Evolutionary conservation across 805 yeast species (phyloP).

Genomic region (Candida tammaniensis): DNA sequence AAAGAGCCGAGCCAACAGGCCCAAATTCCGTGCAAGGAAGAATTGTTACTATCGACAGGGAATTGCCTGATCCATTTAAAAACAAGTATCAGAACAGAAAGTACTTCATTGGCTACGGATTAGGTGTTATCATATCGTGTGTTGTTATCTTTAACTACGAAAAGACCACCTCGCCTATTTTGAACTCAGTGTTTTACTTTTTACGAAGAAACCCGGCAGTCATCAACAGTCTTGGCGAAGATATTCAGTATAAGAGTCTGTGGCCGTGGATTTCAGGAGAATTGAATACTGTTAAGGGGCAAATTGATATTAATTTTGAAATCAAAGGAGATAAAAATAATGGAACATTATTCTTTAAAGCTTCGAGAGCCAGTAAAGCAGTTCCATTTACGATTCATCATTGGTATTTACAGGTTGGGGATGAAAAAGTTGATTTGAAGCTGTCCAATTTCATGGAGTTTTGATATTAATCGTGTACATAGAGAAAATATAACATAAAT

Average conservation of each 20-base stretch:
- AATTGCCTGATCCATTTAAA: conserved; percentile 76
- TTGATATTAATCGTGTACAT: conserved; percentile 7
- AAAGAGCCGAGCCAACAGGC: not conserved
- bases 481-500: no score
- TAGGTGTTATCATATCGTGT: conserved; percentile 39
- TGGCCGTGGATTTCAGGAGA: conserved; percentile 91
- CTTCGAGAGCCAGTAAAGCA: conserved; percentile 60
- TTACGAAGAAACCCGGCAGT: conserved; percentile 73
- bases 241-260: conserved; percentile 67
- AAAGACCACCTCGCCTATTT: conserved; percentile 84
- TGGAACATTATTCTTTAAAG: conserved; percentile 61
- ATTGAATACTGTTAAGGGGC: conserved; percentile 78
- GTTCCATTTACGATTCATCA: conserved; percentile 42
- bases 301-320: conserved; percentile 67
- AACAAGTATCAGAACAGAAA: conserved; percentile 49
- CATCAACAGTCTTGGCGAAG: conserved; percentile 63
- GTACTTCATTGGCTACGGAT: conserved; percentile 48
- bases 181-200: conserved; percentile 81
- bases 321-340: conserved; percentile 63
- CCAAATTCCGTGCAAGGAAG: conserved; percentile 3
- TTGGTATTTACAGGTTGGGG: conserved; percentile 26
- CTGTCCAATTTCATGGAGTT: conserved; percentile 14
- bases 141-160: conserved; percentile 85
- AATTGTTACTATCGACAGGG: conserved; percentile 56
- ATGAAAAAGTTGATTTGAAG: conserved; percentile 24